Evolutionary conservation across 352 stramenopile species (phyloP).

Genomic region (Phytophthora colocasiae): DNA sequence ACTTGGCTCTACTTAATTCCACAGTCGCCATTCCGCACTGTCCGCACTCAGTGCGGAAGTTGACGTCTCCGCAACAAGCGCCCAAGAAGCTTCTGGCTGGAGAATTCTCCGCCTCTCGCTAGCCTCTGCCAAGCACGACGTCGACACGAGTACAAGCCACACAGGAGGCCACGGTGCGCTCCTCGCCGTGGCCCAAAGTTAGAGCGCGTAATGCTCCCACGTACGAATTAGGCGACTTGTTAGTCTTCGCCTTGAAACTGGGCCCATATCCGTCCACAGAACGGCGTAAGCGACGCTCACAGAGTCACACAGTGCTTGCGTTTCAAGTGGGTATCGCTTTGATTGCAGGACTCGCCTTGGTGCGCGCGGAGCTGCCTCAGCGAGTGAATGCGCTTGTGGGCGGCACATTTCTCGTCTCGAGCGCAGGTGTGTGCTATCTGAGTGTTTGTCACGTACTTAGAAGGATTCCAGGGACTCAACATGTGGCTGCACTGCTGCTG

Average conservation of each 20-base stretch:
- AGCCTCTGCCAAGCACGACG: slow-evolving; percentile 5
- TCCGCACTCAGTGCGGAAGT: slow-evolving; percentile 27
- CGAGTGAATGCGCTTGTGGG: slow-evolving; percentile 61
- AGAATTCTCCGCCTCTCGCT: neutral
- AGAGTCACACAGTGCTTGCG: slow-evolving; percentile 40
- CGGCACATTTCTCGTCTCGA: slow-evolving; percentile 59
- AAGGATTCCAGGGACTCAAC: slow-evolving; percentile 1
- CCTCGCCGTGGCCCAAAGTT: slow-evolving; percentile 17
- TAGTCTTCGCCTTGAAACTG: slow-evolving; percentile 50
- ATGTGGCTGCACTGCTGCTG: slow-evolving; percentile 58
- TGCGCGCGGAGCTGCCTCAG: slow-evolving; percentile 31
- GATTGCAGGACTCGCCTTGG: slow-evolving; percentile 39
- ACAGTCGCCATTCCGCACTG: too few species aligned
- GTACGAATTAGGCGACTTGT: slow-evolving; percentile 63
- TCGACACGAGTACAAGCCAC: slow-evolving; percentile 4
- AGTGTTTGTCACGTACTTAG: slow-evolving; percentile 53
- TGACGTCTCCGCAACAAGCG: slow-evolving; percentile 13
- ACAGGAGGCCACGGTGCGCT: neutral
- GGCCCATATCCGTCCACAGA: neutral
- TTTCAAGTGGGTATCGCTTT: slow-evolving; percentile 40
- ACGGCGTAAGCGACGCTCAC: slow-evolving; percentile 16
- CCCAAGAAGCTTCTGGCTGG: neutral
- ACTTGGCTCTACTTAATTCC: too few species aligned
- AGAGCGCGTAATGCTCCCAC: slow-evolving; percentile 27
- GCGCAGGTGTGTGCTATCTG: slow-evolving; percentile 58